Percentiles rank a stretch among this genome's conserved stretches.
Evolutionary conservation across 768 basidiomycete genomes (phyloP).

Genomic region (Leccinum variicolor): DNA sequence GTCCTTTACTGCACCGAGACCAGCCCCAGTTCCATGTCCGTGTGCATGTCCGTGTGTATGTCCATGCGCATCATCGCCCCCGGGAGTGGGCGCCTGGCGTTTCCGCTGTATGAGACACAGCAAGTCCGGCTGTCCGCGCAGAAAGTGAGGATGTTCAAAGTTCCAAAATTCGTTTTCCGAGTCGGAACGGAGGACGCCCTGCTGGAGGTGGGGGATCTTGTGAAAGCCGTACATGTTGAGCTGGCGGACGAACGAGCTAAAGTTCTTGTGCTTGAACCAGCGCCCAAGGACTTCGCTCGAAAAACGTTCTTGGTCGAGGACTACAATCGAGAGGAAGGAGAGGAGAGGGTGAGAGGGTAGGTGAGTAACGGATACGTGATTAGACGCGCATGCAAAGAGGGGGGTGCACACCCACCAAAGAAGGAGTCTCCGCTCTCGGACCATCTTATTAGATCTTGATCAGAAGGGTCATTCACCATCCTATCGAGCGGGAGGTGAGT

Average conservation of each 20-base stretch:
- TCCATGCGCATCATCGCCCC: conserved; percentile 31
- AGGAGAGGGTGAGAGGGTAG: not conserved
- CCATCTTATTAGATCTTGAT: conserved; percentile 88
- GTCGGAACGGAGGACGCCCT: conserved; percentile 86
- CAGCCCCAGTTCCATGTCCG: not conserved
- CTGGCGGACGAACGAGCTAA: conserved; percentile 92
- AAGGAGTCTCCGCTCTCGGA: conserved; percentile 89
- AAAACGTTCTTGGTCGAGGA: conserved; percentile 89
- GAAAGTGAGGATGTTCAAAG: conserved; percentile 89
- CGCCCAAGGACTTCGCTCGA: conserved; percentile 84
- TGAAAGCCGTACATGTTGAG: conserved; percentile 97
- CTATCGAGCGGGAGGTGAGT: conserved; percentile 37
- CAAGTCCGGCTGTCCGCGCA: conserved; percentile 83
- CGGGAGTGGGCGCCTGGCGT: conserved; percentile 41
- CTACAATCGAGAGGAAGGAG: conserved; percentile 37
- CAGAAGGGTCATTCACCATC: conserved; percentile 87
- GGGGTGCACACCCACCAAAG: conserved; percentile 72
- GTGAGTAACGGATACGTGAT: not conserved
- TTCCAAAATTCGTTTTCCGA: conserved; percentile 84
- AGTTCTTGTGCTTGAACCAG: conserved; percentile 98
- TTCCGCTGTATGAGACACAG: conserved; percentile 88
- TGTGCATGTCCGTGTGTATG: not conserved
- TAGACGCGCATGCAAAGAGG: not conserved
- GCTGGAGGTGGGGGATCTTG: conserved; percentile 94
- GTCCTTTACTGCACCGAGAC: conserved; percentile 15